Evolutionary conservation across 345 rosid species (phyloP).

Genomic region (Capsella bursapastoris): DNA sequence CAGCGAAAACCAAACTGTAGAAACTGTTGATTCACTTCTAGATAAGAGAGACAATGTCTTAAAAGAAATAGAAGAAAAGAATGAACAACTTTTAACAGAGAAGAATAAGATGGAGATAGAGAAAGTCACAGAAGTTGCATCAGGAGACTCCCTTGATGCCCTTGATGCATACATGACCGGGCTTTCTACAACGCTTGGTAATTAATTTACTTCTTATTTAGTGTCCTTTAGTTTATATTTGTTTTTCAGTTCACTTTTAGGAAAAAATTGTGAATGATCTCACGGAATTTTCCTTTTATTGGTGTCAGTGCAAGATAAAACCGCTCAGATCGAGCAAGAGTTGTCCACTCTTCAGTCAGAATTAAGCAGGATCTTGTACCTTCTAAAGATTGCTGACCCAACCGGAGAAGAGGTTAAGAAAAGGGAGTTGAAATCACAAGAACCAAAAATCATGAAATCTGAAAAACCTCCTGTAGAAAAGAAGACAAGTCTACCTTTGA

Average conservation of each 20-base stretch:
- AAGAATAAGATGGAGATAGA: constrained; percentile 63
- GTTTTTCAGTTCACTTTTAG: not conserved
- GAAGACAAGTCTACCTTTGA: constrained; percentile 42
- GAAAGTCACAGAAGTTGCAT: constrained; percentile 55
- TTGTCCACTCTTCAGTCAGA: constrained; percentile 70
- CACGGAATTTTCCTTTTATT: not conserved
- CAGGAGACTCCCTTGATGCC: constrained; percentile 88
- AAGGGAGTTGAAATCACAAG: constrained; percentile 58
- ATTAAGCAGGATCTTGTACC: constrained; percentile 67
- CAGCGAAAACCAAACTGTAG: constrained; percentile 65
- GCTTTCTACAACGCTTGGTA: constrained; percentile 85
- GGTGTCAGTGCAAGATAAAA: constrained; percentile 70
- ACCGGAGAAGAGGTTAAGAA: constrained; percentile 74
- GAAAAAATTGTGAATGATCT: not conserved
- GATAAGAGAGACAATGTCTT: constrained; percentile 75
- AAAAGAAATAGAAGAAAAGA: constrained; percentile 69
- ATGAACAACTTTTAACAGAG: constrained; percentile 62
- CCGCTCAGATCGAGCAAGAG: constrained; percentile 67
- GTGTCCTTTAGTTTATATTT: not conserved
- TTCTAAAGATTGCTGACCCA: constrained; percentile 93
- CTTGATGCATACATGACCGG: constrained; percentile 96
- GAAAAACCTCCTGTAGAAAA: constrained; percentile 49
- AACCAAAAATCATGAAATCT: constrained; percentile 44
- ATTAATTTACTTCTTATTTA: constrained; percentile 22
- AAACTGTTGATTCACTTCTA: constrained; percentile 92